Conservation (phyloP, 2,329 filamentous ascomycete genomes). For the Pyrenophora graminea region DNA sequence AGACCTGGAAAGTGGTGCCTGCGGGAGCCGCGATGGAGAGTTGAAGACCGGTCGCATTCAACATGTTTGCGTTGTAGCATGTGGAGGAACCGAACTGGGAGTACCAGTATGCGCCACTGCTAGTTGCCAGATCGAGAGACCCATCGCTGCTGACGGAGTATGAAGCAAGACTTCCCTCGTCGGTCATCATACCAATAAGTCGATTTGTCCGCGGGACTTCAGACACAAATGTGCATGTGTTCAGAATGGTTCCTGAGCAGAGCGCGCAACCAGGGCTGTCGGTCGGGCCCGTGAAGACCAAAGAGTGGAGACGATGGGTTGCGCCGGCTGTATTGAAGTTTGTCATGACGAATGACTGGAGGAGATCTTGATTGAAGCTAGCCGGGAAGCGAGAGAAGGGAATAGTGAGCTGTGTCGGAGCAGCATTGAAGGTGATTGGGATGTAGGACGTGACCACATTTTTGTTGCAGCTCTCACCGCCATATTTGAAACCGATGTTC, state of each 20-base stretch:
- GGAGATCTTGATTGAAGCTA: background rate
- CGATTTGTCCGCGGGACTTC: slow-evolving; percentile 3
- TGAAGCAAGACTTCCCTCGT: slow-evolving; percentile 8
- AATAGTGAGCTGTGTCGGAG: slow-evolving; percentile 1
- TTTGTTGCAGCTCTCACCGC: slow-evolving; percentile 1
- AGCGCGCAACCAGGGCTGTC: slow-evolving; percentile 10
- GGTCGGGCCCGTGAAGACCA: slow-evolving; percentile 7
- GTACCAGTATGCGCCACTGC: slow-evolving; percentile 6
- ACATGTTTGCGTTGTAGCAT: slow-evolving; percentile 7
- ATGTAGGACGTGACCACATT: slow-evolving; percentile 10
- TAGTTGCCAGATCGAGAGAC: slow-evolving; percentile 2
- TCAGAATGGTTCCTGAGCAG: slow-evolving; percentile 11
- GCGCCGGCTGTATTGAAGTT: slow-evolving; percentile 5
- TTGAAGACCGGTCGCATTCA: slow-evolving; percentile 9
- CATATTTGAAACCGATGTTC: slow-evolving; percentile 9
- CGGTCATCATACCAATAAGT: slow-evolving; percentile 5
- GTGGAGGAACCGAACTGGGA: slow-evolving; percentile 1
- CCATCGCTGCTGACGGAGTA: slow-evolving; percentile 6
- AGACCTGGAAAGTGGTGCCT: slow-evolving; percentile 5
- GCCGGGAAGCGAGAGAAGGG: slow-evolving; percentile 8
- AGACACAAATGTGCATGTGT: slow-evolving; percentile 8
- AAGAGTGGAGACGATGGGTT: slow-evolving; percentile 5
- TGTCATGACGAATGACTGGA: slow-evolving; percentile 7
- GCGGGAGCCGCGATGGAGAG: slow-evolving; percentile 8
- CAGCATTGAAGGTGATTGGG: slow-evolving; percentile 6